Percentiles rank a stretch among this genome's conserved stretches.
Conservation (phyloP, 495 filamentous ascomycete species). For the Podospora anserina region DNA sequence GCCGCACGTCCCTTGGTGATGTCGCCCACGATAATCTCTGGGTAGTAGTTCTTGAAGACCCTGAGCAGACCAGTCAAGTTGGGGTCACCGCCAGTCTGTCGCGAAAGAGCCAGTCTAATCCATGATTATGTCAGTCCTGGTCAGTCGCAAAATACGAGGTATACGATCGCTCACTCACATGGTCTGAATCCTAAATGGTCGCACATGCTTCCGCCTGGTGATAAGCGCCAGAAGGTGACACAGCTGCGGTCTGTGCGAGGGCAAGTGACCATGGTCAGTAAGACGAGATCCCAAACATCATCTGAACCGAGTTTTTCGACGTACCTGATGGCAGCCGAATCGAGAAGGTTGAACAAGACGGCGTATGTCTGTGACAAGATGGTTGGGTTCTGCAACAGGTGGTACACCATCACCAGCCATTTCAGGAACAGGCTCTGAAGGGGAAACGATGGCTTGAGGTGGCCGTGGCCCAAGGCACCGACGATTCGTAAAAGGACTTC, state of each 20-base stretch:
- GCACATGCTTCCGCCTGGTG: slow-evolving; percentile 83
- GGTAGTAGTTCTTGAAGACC: slow-evolving; percentile 86
- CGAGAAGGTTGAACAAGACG: slow-evolving; percentile 77
- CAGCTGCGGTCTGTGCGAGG: slow-evolving; percentile 38
- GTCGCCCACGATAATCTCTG: slow-evolving; percentile 78
- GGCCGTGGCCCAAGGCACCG: slow-evolving; percentile 72
- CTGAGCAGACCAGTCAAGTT: slow-evolving; percentile 72
- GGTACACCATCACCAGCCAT: slow-evolving; percentile 80
- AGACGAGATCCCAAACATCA: background rate
- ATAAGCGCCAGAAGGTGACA: slow-evolving; percentile 83
- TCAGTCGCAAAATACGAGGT: background rate
- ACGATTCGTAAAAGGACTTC: slow-evolving; percentile 64
- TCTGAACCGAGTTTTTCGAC: slow-evolving; percentile 28
- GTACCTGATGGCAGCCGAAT: slow-evolving; percentile 68
- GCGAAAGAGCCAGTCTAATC: slow-evolving; percentile 56
- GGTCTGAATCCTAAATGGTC: slow-evolving; percentile 77
- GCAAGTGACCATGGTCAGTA: slow-evolving; percentile 32
- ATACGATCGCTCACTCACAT: slow-evolving; percentile 54
- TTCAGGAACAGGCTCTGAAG: slow-evolving; percentile 66
- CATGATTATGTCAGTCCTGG: slow-evolving; percentile 22
- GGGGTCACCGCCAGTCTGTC: slow-evolving; percentile 66
- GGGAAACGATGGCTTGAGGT: slow-evolving; percentile 67
- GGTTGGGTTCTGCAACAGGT: slow-evolving; percentile 62
- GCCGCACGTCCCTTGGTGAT: slow-evolving; percentile 51
- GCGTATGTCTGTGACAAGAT: slow-evolving; percentile 69